Base-by-base conservation (phyloP, 2,329 filamentous ascomycete genomes). In the Talaromyces amestolkiae region DNA sequence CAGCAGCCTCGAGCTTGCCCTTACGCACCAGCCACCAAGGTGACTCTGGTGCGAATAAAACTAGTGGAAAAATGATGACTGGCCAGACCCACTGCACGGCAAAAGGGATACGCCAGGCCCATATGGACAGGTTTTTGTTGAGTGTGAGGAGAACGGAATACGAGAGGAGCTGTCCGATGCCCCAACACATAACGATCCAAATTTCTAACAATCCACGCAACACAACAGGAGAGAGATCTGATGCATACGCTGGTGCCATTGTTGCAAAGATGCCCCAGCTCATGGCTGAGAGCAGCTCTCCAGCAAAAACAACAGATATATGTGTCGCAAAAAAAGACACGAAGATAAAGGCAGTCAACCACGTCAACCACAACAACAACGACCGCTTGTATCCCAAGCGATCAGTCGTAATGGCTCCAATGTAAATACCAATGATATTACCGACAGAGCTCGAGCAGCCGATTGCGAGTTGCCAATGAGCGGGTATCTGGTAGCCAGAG, bases 61-160 rank as follows among this genome's bases (percentile, higher is more conserved):
- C 79, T 2, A 78, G 81, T 58, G 83, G 72, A 31, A 82, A 74
- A 3, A 84, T 75, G 2, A 83, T 83, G 47, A 82, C 69, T 1
- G 82, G 82, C 81, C 82, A 84, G 77, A 83, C 82, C 82, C 82
- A 83, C 68, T 84, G 83, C 13, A 85, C 69, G 8, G 78, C 80
- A 65, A 83, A 84, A 0, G 83, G 83, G 64, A 85, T 83, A 1
- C 81, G 76, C 71, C 83, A 85, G 3, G 82, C 78, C 83, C 83
- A 84, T 67, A 84, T 71, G 63, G 83, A 82, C 1, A 72, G 61
- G 31, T 82, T 74, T n/a, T 72, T 70, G 19, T 84, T 69, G 79
- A 83, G 81, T 17, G 77, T 74, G 70, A 78, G 80, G 68, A 85
- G 81, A 27, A 84, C 82, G 13, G 82, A 82, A 61, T 82, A 77